Base-by-base conservation (phyloP, 2,329 filamentous ascomycete species). In the Talaromyces atroroseus region DNA sequence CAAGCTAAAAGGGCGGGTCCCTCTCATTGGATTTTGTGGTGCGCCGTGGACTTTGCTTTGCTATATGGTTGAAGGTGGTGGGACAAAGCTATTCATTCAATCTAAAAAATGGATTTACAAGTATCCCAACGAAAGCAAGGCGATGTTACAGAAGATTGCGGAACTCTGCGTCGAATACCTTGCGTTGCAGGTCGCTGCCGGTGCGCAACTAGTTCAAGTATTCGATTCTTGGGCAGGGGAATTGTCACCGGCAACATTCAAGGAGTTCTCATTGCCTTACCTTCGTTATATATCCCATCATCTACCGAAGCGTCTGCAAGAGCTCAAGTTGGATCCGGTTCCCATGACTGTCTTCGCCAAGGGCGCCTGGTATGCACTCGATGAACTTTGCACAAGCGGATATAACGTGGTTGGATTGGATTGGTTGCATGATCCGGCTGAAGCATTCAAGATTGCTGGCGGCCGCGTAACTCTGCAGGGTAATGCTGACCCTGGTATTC, bases 261-360 rank as follows among this genome's bases (percentile, higher is more conserved):
- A 86, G 68, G 79, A 86, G 56, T 95, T 97, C 71, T 87, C 90
- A 2, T 82, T 94, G 63, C 94, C 94, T 1, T 96, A 92, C 69
- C 80, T 99, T 53, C 82, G 82, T 45, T 85, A 92, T 69, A 97
- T 99, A 64, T 85, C 91, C 11, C 79, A 87, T 63, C 82, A 92
- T 63, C 81, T 99, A 3, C 92, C 92, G 1, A 80, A 78, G 64
- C 85, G 84, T 59, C 76, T 97, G 57, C 78, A 82, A 64, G 87
- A 89, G 69, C 80, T 95, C 68, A 85, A 86, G 0, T 75, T 92
- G 52, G 88, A 92, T 57, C 80, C 78, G 11, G 92, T 99, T 2
- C 94, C 94, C 2, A 96, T 97, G 92, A 95, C 92, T 5, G 91
- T 97, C 23, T 99, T 99, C 72, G 91, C 94, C 36, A 99, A 99